Percentiles rank a stretch among this genome's conserved stretches.
These are phyloP conservation scores for Naegleria fowleri DNA, from an alignment of 208 protist species.

Conservation along the genomic window DNA sequence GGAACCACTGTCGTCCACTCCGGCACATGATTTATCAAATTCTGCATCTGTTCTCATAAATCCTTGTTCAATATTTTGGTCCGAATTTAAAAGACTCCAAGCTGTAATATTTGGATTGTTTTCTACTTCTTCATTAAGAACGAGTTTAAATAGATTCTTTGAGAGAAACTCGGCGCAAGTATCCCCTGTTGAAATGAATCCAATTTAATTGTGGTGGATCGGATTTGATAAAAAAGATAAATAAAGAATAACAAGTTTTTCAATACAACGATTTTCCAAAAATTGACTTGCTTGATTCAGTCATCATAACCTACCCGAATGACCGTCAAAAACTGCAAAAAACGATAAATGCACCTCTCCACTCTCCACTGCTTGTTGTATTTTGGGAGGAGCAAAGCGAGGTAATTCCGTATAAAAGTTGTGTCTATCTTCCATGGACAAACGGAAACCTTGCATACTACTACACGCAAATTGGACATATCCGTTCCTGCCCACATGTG, in stretches of 20 bases:
- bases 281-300: background rate
- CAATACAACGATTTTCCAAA: background rate
- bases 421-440: slow-evolving; percentile 80
- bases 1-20: slow-evolving; percentile 43
- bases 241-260: no score
- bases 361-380: background rate
- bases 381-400: slow-evolving; percentile 30
- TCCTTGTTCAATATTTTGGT: background rate
- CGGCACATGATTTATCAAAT: slow-evolving; percentile 44
- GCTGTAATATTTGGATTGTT: background rate
- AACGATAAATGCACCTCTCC: slow-evolving; percentile 33
- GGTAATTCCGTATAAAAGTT: slow-evolving; percentile 60
- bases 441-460: slow-evolving; percentile 80
- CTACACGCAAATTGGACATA: slow-evolving; percentile 69
- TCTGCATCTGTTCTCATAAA: slow-evolving; percentile 64
- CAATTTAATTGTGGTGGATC: no score
- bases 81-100: background rate
- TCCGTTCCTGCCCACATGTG: slow-evolving; percentile 70
- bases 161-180: slow-evolving; percentile 26
- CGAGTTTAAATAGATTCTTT: slow-evolving; percentile 53
- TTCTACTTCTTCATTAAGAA: slow-evolving; percentile 29
- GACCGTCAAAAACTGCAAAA: slow-evolving; percentile 80
- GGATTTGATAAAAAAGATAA: no score
- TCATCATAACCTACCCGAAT: slow-evolving; percentile 58
- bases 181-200: slow-evolving; percentile 44